Evolutionary conservation across 1,284 basidiomycete genomes (phyloP), one percentile per base, ranked within the genome.

Genomic region (Ganoderma lingzhi): DNA sequence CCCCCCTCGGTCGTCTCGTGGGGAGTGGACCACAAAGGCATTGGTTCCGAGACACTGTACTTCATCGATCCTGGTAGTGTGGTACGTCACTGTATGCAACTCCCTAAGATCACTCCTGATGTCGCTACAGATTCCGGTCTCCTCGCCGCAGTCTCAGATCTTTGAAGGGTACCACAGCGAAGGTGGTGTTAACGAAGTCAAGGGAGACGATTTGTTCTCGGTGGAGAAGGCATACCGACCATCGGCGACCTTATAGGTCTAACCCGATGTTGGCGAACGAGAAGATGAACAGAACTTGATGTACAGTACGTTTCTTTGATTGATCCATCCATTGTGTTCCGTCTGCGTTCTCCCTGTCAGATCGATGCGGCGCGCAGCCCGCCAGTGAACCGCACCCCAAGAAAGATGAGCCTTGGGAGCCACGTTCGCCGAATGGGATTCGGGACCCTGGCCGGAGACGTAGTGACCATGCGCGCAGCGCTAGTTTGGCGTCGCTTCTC

Each of bases 241-340:
- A 10, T 32, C 55, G n/a, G 42, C 42, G 37, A 63, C 66, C 9
- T 63, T 62, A 62, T 63, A 67, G 35, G 65, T 59, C 35, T 44
- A 17, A 61, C 56, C 1, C 35, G 17, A 28, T 4, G 37, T 9
- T 23, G 32, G 23, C 19, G 23, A 19, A 53, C 9, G 23, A 60
- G 64, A 39, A 28, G 28, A 9, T 17, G 28, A 23, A 45, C 62
- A 55, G 45, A n/a, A 62, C 19, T 23, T 53, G 35, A 14, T 66
- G 61, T 66, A 62, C 39, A 41, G 39, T 66, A 66, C 19, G 48
- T 28, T 14, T 58, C 45, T 42, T 41, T 37, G 63, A 56, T 56
- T 30, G 60, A 45, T 62, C 56, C 17, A 1, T 5, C 56, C 17
- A 1, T 5, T 39, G 56, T 61, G n/a, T 61, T 3, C 37, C 39